These are phyloP conservation scores for Oryza rufipogon DNA, from an alignment of 176 grass and related monocot species.

Conservation along the genomic window DNA sequence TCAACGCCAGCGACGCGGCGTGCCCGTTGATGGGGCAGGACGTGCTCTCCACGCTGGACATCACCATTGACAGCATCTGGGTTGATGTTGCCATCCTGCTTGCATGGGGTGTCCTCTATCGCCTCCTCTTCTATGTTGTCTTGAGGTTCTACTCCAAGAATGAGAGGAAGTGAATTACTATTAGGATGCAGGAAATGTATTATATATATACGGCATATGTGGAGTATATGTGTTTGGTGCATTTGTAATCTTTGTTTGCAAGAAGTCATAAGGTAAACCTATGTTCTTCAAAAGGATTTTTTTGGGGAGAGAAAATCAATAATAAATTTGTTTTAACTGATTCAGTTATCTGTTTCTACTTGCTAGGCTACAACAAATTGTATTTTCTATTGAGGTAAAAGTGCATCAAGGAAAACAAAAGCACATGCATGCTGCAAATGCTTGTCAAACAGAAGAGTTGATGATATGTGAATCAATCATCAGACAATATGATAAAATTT, in stretches of 20 bases:
- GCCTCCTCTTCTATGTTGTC: constrained; percentile 75
- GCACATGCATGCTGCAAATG: not conserved
- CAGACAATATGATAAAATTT: not conserved
- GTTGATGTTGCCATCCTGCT: constrained; percentile 67
- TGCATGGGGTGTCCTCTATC: constrained; percentile 88
- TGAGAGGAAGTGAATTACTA: constrained; percentile 57
- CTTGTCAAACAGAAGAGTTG: not conserved
- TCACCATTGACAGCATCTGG: constrained; percentile 62
- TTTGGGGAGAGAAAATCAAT: constrained; percentile 3
- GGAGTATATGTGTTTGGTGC: not conserved
- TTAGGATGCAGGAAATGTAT: not conserved
- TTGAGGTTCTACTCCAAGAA: constrained; percentile 85
- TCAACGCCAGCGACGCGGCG: not conserved
- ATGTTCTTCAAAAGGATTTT: constrained; percentile 23
- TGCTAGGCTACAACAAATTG: not conserved
- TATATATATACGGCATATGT: no score
- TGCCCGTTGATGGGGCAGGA: constrained; percentile 69
- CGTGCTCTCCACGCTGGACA: constrained; percentile 65
- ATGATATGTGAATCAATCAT: not conserved
- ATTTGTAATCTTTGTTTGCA: constrained; percentile 20
- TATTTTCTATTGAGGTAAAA: not conserved
- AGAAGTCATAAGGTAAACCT: not conserved
- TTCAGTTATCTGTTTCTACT: not conserved
- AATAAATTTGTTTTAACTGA: not conserved
- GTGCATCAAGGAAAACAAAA: not conserved